phyloP scores from a whole-genome alignment of 2,329 filamentous ascomycete species.

The Epichloe elymi region DNA sequence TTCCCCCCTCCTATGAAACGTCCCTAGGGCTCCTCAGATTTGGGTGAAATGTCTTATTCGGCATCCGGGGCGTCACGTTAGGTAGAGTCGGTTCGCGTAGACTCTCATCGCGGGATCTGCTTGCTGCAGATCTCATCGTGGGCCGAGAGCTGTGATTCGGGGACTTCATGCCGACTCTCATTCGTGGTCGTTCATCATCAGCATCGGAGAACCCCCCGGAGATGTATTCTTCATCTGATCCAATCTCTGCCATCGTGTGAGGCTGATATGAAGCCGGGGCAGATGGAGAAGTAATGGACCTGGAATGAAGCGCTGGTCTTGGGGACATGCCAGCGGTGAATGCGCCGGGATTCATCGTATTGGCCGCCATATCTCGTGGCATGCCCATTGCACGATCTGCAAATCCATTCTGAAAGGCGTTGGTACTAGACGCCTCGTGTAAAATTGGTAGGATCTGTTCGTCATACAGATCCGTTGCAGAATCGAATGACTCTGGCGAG shows the following conservation, averaged over 20 bases:
- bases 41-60: conserved; percentile 19
- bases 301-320: conserved; percentile 60
- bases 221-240: conserved; percentile 63
- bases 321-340: conserved; percentile 33
- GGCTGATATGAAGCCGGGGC: conserved; percentile 41
- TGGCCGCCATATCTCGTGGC: conserved; percentile 46
- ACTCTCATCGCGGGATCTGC: conserved; percentile 21
- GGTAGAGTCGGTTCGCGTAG: conserved; percentile 21
- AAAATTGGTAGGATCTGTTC: conserved; percentile 85
- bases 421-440: conserved; percentile 68
- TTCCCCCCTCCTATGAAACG: conserved; percentile 13
- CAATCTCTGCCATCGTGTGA: conserved; percentile 43
- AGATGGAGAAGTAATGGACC: conserved; percentile 75
- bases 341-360: conserved; percentile 50
- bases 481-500: conserved; percentile 52
- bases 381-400: conserved; percentile 54
- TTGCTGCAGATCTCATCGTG: conserved; percentile 17
- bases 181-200: conserved; percentile 41
- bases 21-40: conserved; percentile 23
- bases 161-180: conserved; percentile 49
- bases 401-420: conserved; percentile 81
- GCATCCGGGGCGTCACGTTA: conserved; percentile 29
- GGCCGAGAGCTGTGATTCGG: conserved; percentile 42
- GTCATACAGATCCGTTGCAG: conserved; percentile 75
- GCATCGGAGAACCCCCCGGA: conserved; percentile 70